These are phyloP conservation scores for Tylopilus sp. DNA, from an alignment of 768 basidiomycete genomes.

Conservation along the genomic window DNA sequence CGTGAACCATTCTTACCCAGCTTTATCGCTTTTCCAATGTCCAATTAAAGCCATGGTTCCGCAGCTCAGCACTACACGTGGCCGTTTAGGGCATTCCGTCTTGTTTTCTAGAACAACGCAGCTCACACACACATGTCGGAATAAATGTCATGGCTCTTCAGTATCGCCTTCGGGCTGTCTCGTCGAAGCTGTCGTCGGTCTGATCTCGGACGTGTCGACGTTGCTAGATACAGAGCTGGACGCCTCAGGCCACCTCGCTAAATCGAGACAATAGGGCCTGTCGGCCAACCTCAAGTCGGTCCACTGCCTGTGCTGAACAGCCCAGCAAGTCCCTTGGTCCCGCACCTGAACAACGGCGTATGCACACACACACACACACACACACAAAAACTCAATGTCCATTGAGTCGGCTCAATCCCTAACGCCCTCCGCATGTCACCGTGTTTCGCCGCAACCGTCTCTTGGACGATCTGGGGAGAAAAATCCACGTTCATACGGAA, in stretches of 20 bases:
- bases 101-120: too few relatives aligned
- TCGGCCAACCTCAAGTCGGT: neutral
- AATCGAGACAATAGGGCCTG: neutral
- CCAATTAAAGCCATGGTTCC: conserved; percentile 4
- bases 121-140: neutral
- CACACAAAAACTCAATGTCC: too few relatives aligned
- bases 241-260: neutral
- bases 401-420: too few relatives aligned
- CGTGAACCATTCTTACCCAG: neutral
- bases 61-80: conserved; percentile 3
- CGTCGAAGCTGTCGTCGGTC: neutral
- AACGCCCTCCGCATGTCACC: neutral
- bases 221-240: too few relatives aligned
- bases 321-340: too few relatives aligned
- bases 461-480: neutral
- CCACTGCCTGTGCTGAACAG: neutral
- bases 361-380: too few relatives aligned
- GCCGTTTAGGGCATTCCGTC: neutral
- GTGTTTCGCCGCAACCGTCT: neutral
- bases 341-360: too few relatives aligned
- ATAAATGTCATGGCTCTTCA: neutral
- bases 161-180: conserved; percentile 1
- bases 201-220: neutral
- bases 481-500: conserved; percentile 13
- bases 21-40: neutral